Conservation (phyloP, 345 rosid genomes). For the Mallotus nudiflorus region DNA sequence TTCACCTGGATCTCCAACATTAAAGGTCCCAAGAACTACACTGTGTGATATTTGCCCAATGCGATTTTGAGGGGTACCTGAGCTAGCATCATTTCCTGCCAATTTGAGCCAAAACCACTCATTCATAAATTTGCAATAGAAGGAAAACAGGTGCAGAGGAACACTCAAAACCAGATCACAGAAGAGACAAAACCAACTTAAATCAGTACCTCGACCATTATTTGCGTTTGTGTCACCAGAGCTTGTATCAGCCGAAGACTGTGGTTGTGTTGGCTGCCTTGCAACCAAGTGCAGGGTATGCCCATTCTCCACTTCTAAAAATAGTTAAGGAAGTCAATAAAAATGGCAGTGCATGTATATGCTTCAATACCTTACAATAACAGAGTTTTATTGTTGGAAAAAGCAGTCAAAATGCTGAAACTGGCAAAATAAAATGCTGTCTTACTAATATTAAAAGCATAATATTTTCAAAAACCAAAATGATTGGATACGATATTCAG, state of each 20-base stretch:
- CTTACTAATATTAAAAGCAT: neutral
- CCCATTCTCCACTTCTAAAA: conserved; percentile 85
- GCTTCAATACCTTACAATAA: conserved; percentile 6
- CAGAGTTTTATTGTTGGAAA: neutral
- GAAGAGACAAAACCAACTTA: conserved; percentile 12
- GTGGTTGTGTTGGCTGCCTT: conserved; percentile 70
- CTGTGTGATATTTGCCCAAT: conserved; percentile 76
- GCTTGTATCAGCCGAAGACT: conserved; percentile 52
- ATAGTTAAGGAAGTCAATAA: conserved; percentile 38
- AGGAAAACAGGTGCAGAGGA: neutral
- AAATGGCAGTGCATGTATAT: neutral
- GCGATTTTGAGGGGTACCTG: conserved; percentile 57
- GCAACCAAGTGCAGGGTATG: conserved; percentile 88
- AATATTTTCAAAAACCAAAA: neutral
- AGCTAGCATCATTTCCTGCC: conserved; percentile 56
- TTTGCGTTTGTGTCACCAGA: conserved; percentile 50
- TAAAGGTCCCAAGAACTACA: conserved; percentile 78
- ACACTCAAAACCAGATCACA: conserved; percentile 1
- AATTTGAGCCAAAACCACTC: conserved; percentile 18
- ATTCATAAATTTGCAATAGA: neutral
- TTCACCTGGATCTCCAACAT: conserved; percentile 83
- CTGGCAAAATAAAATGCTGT: neutral
- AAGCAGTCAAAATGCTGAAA: neutral
- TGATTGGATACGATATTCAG: conserved; percentile 85
- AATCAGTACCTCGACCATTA: conserved; percentile 43